Conservation (phyloP, 495 filamentous ascomycete species). For the Peziza echinospora region DNA sequence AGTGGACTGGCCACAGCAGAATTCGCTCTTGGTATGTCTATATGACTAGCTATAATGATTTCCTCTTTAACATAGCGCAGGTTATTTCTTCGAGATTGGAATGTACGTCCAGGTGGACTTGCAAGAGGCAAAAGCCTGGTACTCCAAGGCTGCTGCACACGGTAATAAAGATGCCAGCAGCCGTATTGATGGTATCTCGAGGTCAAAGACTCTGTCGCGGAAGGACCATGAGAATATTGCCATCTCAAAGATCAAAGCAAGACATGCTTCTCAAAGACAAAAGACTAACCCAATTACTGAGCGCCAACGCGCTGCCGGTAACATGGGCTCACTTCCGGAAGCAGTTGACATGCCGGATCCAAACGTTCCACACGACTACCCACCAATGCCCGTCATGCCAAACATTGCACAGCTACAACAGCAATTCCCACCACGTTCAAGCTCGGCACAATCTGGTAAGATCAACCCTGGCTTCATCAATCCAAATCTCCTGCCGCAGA, state of each 20-base stretch:
- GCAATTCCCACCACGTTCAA: constrained; percentile 23
- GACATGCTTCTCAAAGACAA: constrained; percentile 67
- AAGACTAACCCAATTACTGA: constrained; percentile 28
- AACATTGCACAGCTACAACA: too few species aligned
- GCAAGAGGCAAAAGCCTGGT: constrained; percentile 71
- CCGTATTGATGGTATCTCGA: constrained; percentile 64
- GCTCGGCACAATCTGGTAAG: constrained; percentile 35
- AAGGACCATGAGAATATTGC: constrained; percentile 85
- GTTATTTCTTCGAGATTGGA: constrained; percentile 94
- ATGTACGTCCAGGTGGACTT: constrained; percentile 66
- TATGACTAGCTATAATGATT: background rate
- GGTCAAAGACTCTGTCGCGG: constrained; percentile 68
- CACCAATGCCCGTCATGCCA: constrained; percentile 16
- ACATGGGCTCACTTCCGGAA: constrained; percentile 20
- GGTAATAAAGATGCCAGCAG: constrained; percentile 76
- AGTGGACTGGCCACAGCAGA: constrained; percentile 71
- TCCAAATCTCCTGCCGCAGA: constrained; percentile 14
- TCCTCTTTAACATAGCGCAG: constrained; percentile 22
- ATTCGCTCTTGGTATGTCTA: constrained; percentile 81
- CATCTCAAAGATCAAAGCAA: constrained; percentile 72
- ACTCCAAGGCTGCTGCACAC: constrained; percentile 68
- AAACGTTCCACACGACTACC: constrained; percentile 22
- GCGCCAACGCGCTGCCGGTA: constrained; percentile 10
- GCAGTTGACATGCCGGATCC: constrained; percentile 53
- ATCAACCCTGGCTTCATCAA: constrained; percentile 25